Conservation (phyloP, 192 early-diverging fungal genomes). For the Mycoemilia scoparia region DNA sequence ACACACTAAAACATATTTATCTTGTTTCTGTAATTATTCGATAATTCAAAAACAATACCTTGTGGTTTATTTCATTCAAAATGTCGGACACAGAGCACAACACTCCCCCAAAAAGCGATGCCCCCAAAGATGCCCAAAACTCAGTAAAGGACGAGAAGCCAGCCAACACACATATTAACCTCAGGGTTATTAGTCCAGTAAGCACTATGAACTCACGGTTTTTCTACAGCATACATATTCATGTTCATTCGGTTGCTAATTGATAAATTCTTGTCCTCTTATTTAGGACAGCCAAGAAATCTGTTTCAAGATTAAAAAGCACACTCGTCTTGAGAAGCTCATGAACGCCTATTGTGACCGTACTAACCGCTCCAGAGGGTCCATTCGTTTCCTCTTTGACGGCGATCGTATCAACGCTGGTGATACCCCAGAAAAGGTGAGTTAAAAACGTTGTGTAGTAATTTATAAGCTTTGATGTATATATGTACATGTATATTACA, state of each 20-base stretch:
- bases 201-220: too few species aligned
- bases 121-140: too few species aligned
- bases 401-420: slow-evolving; percentile 64
- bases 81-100: too few species aligned
- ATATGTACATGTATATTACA: neutral
- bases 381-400: slow-evolving; percentile 85
- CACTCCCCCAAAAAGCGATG: too few species aligned
- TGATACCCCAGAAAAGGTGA: slow-evolving; percentile 71
- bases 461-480: neutral
- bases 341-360: slow-evolving; percentile 89
- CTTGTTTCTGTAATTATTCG: too few species aligned
- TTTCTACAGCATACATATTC: neutral
- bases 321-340: slow-evolving; percentile 75
- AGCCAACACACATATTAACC: too few species aligned
- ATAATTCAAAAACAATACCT: too few species aligned
- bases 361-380: slow-evolving; percentile 54
- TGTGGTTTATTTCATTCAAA: too few species aligned
- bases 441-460: neutral
- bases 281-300: slow-evolving; percentile 55
- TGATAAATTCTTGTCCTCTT: neutral
- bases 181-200: too few species aligned
- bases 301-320: slow-evolving; percentile 91
- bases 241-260: too few species aligned
- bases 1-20: too few species aligned
- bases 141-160: too few species aligned